A percentile compares a stretch with the other conserved stretches of the same genome.
phyloP scores from a whole-genome alignment of 495 filamentous ascomycete genomes.

The Hyaloscypha variabilis region DNA sequence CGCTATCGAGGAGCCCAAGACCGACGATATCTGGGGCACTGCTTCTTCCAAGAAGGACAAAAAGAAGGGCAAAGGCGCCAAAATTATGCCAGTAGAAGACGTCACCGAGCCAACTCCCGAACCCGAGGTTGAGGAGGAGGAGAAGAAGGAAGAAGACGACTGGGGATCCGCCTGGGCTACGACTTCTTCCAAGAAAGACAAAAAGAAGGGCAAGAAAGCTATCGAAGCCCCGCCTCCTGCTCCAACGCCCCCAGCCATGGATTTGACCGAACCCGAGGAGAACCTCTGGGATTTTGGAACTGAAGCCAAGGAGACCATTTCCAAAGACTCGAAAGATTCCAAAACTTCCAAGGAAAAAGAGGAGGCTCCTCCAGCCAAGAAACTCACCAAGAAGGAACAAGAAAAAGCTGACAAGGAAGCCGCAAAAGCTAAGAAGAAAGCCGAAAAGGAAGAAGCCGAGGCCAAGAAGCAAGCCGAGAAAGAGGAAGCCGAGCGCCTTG shows the following conservation, averaged over 20 bases:
- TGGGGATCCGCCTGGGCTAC: constrained; percentile 38
- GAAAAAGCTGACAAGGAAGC: constrained; percentile 25
- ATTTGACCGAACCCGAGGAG: constrained; percentile 36
- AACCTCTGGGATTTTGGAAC: constrained; percentile 31
- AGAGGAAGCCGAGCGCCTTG: constrained; percentile 18
- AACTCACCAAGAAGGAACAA: constrained; percentile 29
- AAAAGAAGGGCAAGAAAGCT: constrained; percentile 37
- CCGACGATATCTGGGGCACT: constrained; percentile 43
- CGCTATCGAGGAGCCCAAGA: constrained; percentile 46
- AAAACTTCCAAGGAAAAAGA: constrained; percentile 20
- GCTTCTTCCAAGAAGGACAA: constrained; percentile 41
- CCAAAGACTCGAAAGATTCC: constrained; percentile 13
- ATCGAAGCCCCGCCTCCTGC: constrained; percentile 37
- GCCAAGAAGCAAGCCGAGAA: constrained; percentile 27
- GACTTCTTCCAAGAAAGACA: constrained; percentile 41
- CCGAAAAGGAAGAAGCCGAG: constrained; percentile 29
- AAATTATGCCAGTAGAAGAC: constrained; percentile 45
- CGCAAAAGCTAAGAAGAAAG: constrained; percentile 25
- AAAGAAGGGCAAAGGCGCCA: constrained; percentile 41
- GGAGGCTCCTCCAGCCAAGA: constrained; percentile 20
- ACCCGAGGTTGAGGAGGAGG: constrained; percentile 43
- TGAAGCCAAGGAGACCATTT: constrained; percentile 23
- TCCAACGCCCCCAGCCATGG: constrained; percentile 41
- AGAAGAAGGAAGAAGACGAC: constrained; percentile 42
- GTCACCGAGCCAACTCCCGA: constrained; percentile 39